Conservation (phyloP, 371 early-diverging fungal genomes). For the Funneliformis caledonium region DNA sequence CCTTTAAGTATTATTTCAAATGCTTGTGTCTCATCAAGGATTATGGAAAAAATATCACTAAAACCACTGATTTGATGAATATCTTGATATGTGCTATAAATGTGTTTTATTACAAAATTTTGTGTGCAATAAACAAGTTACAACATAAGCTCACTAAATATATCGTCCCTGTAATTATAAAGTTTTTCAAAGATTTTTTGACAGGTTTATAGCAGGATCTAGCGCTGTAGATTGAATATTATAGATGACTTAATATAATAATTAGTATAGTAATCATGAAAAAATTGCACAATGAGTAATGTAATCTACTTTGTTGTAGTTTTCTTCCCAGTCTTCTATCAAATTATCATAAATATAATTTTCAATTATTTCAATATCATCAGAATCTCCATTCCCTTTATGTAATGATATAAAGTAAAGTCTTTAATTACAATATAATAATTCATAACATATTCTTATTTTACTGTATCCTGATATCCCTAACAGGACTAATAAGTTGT, state of each 20-base stretch:
- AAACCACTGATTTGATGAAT: neutral
- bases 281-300: neutral
- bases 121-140: neutral
- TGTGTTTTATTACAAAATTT: neutral
- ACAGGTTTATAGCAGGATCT: neutral
- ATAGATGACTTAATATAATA: neutral
- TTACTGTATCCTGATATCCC: conserved; percentile 15
- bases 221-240: conserved; percentile 8
- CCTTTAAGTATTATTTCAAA: neutral
- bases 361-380: neutral
- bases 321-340: neutral
- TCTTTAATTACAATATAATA: neutral
- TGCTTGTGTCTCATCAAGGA: conserved; percentile 1
- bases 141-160: neutral
- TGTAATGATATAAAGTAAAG: neutral
- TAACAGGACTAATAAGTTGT: neutral
- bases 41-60: conserved; percentile 8
- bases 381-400: conserved; percentile 4
- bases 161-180: neutral
- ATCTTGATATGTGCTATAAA: neutral
- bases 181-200: neutral
- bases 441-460: conserved; percentile 14
- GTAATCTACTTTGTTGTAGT: neutral
- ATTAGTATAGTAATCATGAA: neutral
- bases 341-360: neutral